Percentiles rank a stretch among this genome's conserved stretches.
Conservation (phyloP, 2,329 filamentous ascomycete species). For the Xylariaceae sp. region DNA sequence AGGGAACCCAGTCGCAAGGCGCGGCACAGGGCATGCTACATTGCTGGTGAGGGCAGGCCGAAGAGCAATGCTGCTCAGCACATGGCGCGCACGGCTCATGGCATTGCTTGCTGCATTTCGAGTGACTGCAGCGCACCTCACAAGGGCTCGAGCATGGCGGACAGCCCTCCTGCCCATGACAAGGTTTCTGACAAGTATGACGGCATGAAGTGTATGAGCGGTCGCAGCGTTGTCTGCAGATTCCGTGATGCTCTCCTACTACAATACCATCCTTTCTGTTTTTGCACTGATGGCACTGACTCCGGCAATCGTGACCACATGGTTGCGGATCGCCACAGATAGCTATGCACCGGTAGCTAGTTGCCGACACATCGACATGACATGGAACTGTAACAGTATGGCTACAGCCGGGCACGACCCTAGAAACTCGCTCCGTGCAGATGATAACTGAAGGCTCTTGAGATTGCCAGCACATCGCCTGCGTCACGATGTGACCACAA, state of each 20-base stretch:
- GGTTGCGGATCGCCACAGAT: slow-evolving; percentile 42
- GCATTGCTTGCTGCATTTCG: slow-evolving; percentile 52
- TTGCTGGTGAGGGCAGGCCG: slow-evolving; percentile 49
- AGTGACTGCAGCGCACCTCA: slow-evolving; percentile 54
- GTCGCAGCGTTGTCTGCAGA: slow-evolving; percentile 47
- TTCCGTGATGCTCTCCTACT: slow-evolving; percentile 39
- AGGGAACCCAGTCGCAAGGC: slow-evolving; percentile 65
- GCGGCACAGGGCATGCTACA: slow-evolving; percentile 44
- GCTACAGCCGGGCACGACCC: slow-evolving; percentile 49
- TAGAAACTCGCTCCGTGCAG: slow-evolving; percentile 46
- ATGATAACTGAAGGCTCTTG: slow-evolving; percentile 43
- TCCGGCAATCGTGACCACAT: slow-evolving; percentile 58
- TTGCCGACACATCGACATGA: slow-evolving; percentile 37
- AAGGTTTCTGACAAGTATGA: slow-evolving; percentile 49
- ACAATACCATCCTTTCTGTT: slow-evolving; percentile 28
- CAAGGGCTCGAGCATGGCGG: slow-evolving; percentile 46
- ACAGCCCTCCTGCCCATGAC: slow-evolving; percentile 49
- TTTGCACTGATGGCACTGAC: slow-evolving; percentile 47
- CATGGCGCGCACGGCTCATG: slow-evolving; percentile 60
- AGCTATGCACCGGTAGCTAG: slow-evolving; percentile 43
- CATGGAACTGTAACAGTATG: slow-evolving; percentile 53
- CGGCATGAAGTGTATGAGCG: slow-evolving; percentile 50
- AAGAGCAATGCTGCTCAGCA: slow-evolving; percentile 50
- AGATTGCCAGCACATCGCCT: slow-evolving; percentile 35
- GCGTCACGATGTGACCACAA: slow-evolving; percentile 39